These are phyloP conservation scores for Phialophora verrucosa DNA, from an alignment of 2,329 filamentous ascomycete genomes.

Conservation along the genomic window DNA sequence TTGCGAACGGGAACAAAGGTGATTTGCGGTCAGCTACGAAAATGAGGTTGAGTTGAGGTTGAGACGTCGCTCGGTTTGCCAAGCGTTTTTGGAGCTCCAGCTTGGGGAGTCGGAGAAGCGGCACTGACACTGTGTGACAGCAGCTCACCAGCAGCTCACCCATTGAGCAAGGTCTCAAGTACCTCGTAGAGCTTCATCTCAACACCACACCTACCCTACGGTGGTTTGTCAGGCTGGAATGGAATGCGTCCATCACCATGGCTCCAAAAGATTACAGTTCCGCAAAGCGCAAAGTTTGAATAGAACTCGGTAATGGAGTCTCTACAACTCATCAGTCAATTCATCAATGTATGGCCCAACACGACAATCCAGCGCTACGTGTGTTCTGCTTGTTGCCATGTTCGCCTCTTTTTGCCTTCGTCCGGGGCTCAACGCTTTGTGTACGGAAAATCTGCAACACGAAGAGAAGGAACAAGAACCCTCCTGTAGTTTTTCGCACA, in stretches of 20 bases:
- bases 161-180: neutral
- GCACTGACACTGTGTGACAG: neutral
- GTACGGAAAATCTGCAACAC: conserved; percentile 18
- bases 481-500: conserved; percentile 16
- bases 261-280: neutral
- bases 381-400: conserved; percentile 6
- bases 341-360: conserved; percentile 8
- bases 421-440: conserved; percentile 4
- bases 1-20: neutral
- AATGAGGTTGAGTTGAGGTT: conserved; percentile 9
- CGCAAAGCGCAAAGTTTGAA: neutral
- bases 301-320: neutral
- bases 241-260: no score
- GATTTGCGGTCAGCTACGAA: neutral
- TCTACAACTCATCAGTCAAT: conserved; percentile 3
- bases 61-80: conserved; percentile 3
- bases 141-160: neutral
- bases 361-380: neutral
- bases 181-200: no score
- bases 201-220: no score
- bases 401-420: conserved; percentile 7
- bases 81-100: conserved; percentile 20
- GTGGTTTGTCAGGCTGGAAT: no score
- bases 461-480: conserved; percentile 14
- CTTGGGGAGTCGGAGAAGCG: conserved; percentile 12